Conservation (phyloP, 176 grass and related monocot genomes). For the Saccharum officinarum region DNA sequence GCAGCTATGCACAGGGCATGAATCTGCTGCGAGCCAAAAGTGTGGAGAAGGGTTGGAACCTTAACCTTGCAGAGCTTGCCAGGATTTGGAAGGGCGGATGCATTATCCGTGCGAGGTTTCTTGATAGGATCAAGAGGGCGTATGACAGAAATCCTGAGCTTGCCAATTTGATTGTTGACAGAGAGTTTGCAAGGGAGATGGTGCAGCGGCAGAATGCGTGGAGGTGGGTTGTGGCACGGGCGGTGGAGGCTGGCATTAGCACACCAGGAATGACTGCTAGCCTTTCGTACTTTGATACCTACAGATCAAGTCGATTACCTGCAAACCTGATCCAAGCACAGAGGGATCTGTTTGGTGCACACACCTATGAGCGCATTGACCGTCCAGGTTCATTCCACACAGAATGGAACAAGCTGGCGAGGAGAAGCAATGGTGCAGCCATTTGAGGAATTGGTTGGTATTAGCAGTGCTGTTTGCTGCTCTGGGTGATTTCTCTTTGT, state of each 20-base stretch:
- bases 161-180: slow-evolving; percentile 93
- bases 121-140: slow-evolving; percentile 89
- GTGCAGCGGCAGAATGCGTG: slow-evolving; percentile 86
- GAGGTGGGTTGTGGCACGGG: slow-evolving; percentile 85
- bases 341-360: slow-evolving; percentile 91
- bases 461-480: not conserved
- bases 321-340: slow-evolving; percentile 97
- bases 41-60: slow-evolving; percentile 78
- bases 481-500: slow-evolving; percentile 11
- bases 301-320: slow-evolving; percentile 73
- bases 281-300: slow-evolving; percentile 89
- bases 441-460: slow-evolving; percentile 33
- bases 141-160: slow-evolving; percentile 76
- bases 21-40: slow-evolving; percentile 84
- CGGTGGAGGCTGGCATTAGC: slow-evolving; percentile 83
- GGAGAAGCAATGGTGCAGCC: slow-evolving; percentile 40
- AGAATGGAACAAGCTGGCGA: slow-evolving; percentile 82
- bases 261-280: slow-evolving; percentile 93
- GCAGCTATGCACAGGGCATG: slow-evolving; percentile 99
- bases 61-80: slow-evolving; percentile 79
- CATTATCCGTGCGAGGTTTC: slow-evolving; percentile 88
- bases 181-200: slow-evolving; percentile 94
- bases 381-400: slow-evolving; percentile 82
- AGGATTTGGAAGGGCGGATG: slow-evolving; percentile 98
- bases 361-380: slow-evolving; percentile 92